Percentiles rank a stretch among this genome's conserved stretches.
phyloP scores from a whole-genome alignment of 73 alveolate genomes.

The Tetrahymena elliotti region DNA sequence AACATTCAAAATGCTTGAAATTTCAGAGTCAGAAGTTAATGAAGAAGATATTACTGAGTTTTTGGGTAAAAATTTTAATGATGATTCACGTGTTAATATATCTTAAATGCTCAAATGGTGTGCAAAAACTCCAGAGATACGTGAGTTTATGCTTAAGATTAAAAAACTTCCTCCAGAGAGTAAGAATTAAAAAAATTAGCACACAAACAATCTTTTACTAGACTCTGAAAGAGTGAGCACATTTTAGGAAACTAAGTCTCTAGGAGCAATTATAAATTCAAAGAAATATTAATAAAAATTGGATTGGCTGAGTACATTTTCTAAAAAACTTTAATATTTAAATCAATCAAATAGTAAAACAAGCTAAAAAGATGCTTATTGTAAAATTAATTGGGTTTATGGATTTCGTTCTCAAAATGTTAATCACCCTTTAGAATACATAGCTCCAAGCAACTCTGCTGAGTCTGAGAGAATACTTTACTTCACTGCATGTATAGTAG shows the following conservation, averaged over 20 bases:
- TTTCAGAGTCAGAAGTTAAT: constrained; percentile 57
- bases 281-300: neutral
- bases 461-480: constrained; percentile 66
- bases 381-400: constrained; percentile 87
- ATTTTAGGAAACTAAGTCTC: neutral
- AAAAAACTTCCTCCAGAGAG: neutral
- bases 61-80: constrained; percentile 58
- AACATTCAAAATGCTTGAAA: constrained; percentile 74
- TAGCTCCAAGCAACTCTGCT: constrained; percentile 8
- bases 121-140: constrained; percentile 62
- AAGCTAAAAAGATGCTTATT: constrained; percentile 39
- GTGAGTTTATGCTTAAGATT: constrained; percentile 44
- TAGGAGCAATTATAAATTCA: neutral
- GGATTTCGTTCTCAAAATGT: constrained; percentile 88
- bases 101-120: constrained; percentile 62
- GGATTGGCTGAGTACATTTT: neutral
- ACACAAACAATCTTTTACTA: neutral
- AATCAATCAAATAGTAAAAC: constrained; percentile 46
- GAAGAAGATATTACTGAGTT: constrained; percentile 66
- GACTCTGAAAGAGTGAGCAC: neutral
- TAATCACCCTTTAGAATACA: constrained; percentile 75
- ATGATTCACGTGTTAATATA: constrained; percentile 51
- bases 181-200: neutral
- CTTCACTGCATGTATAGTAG: constrained; percentile 79
- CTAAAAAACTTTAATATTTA: constrained; percentile 9